These are phyloP conservation scores for Curvularia eragrostidis DNA, from an alignment of 2,329 filamentous ascomycete species.

Conservation along the genomic window DNA sequence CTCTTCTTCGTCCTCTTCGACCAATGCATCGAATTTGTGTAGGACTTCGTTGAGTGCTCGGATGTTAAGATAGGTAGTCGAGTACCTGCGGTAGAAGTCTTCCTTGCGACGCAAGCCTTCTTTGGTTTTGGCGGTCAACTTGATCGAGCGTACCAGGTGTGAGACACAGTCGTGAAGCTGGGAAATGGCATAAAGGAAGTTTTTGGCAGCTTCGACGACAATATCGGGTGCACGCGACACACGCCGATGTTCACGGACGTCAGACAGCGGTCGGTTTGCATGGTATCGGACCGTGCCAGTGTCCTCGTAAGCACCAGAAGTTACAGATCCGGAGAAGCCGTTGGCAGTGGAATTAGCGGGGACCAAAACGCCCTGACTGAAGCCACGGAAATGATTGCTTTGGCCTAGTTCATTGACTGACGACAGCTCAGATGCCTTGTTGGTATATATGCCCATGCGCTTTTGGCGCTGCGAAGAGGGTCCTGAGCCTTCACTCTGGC, in stretches of 20 bases:
- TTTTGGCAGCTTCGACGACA: slow-evolving; percentile 63
- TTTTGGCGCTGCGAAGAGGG: slow-evolving; percentile 61
- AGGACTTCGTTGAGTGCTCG: slow-evolving; percentile 63
- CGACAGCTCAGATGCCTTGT: slow-evolving; percentile 62
- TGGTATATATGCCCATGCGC: slow-evolving; percentile 66
- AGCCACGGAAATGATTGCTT: slow-evolving; percentile 62
- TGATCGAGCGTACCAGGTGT: slow-evolving; percentile 48
- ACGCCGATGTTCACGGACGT: slow-evolving; percentile 63
- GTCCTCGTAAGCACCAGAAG: slow-evolving; percentile 44
- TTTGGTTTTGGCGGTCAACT: slow-evolving; percentile 51
- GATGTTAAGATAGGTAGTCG: slow-evolving; percentile 63
- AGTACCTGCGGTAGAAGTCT: slow-evolving; percentile 62
- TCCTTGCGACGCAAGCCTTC: slow-evolving; percentile 50
- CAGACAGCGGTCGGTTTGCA: slow-evolving; percentile 61
- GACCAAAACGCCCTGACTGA: slow-evolving; percentile 63
- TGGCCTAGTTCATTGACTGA: slow-evolving; percentile 60
- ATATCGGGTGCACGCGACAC: slow-evolving; percentile 56
- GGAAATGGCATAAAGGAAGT: slow-evolving; percentile 62
- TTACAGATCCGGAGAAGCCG: slow-evolving; percentile 43
- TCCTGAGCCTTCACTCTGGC: slow-evolving; percentile 66
- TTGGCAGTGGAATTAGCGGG: slow-evolving; percentile 34
- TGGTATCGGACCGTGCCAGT: slow-evolving; percentile 43
- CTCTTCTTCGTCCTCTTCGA: slow-evolving; percentile 59
- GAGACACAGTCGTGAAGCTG: slow-evolving; percentile 53
- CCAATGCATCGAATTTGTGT: slow-evolving; percentile 57